Base-by-base conservation (phyloP, 768 basidiomycete species). In the Grammothele lineata region DNA sequence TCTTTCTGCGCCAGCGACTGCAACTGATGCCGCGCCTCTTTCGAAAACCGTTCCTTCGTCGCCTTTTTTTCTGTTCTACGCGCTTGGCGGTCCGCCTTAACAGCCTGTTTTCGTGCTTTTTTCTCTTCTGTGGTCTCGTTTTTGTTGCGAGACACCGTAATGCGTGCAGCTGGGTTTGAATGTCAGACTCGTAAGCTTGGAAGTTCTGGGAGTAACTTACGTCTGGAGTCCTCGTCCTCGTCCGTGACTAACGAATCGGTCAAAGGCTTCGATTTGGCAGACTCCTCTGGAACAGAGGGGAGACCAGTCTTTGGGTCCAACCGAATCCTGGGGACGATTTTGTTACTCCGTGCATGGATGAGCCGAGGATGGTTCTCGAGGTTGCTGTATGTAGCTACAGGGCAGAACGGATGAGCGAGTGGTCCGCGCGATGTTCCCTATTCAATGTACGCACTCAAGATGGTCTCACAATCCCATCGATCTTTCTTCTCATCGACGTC, bases 381-480 rank as follows among this genome's bases (percentile, higher is more conserved):
- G 61, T 96, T 99, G n/a, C 92, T 87, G 62, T 93, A 94, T 9
- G 94, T 97, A 8, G 87, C 95, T 96, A 60, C 24, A 40, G 12
- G n/a, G n/a, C n/a, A n/a, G n/a, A n/a, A n/a, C n/a, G n/a, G n/a
- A n/a, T n/a, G n/a, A n/a, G n/a, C n/a, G n/a, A n/a, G n/a, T n/a
- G n/a, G n/a, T n/a, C n/a, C n/a, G n/a, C 1, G 35, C 18, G 12
- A 36, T n/a, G n/a, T n/a, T n/a, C n/a, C n/a, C n/a, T n/a, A 36
- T 14, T n/a, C 15, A n/a, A 36, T 36, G 35, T n/a, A n/a, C 88
- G 64, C 64, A 95, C 95, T 84, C 2, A 99, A 71, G 32, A 99
- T 87, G 1, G 92, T 96, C 65, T 99, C 94, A 51, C 90, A 94
- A 62, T 99, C 96, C 96, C 96, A 99, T 37, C 81, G 70, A 53